These are phyloP conservation scores for Trichomonascaceae sp. DNA, from an alignment of 1,139 yeast species.

Conservation along the genomic window DNA sequence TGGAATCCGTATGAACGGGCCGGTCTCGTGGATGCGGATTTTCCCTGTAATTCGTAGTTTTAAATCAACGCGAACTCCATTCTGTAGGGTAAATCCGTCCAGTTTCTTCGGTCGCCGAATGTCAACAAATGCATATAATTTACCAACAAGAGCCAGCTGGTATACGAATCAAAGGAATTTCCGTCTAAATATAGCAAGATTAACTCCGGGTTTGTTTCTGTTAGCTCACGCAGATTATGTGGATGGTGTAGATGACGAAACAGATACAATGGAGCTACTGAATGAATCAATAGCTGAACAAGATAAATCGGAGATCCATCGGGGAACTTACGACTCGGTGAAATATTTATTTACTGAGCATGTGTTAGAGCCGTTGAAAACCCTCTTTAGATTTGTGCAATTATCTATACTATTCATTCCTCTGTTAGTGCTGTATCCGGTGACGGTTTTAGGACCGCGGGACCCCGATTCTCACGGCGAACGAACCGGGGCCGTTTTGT, in stretches of 20 bases:
- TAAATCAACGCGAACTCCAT: background rate
- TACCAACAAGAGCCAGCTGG: background rate
- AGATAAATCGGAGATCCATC: background rate
- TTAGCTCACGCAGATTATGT: conserved; percentile 6
- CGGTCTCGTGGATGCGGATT: background rate
- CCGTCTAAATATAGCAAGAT: background rate
- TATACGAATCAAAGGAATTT: background rate
- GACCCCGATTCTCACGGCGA: conserved; percentile 34
- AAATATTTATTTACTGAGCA: background rate
- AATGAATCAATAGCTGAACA: conserved; percentile 3
- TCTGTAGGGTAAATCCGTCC: background rate
- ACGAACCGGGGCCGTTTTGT: conserved; percentile 57
- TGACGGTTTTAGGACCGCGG: conserved; percentile 54
- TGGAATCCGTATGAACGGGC: background rate
- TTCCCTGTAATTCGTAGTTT: background rate
- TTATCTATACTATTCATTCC: conserved; percentile 66
- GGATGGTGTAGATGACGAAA: conserved; percentile 5
- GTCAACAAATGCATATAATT: background rate
- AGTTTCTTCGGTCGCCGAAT: background rate
- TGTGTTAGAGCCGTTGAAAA: conserved; percentile 61
- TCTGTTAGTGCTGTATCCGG: conserved; percentile 56
- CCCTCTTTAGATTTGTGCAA: conserved; percentile 63
- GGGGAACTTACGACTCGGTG: background rate
- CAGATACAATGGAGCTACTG: conserved; percentile 2
- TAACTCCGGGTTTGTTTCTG: background rate